These are phyloP conservation scores for Dendryphion nanum DNA, from an alignment of 2,329 filamentous ascomycete genomes.

Conservation along the genomic window DNA sequence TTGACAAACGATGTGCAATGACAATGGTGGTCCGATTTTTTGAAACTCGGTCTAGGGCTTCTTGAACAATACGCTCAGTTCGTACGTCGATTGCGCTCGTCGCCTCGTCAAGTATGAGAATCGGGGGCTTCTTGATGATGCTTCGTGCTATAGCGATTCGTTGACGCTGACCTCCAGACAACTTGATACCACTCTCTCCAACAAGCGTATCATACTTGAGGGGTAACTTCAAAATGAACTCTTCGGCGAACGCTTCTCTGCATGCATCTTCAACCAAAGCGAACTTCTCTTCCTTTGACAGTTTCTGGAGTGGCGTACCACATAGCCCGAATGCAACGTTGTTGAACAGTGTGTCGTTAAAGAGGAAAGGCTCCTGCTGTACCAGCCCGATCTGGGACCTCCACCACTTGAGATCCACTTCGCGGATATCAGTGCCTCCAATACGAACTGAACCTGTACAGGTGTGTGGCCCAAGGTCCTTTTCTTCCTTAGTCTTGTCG, in stretches of 20 bases:
- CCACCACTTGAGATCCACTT: slow-evolving; percentile 44
- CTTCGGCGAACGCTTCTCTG: slow-evolving; percentile 38
- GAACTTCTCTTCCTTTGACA: slow-evolving; percentile 55
- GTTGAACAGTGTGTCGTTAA: slow-evolving; percentile 41
- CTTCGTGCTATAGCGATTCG: slow-evolving; percentile 73
- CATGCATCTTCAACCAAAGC: slow-evolving; percentile 49
- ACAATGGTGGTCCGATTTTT: slow-evolving; percentile 69
- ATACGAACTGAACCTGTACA: slow-evolving; percentile 32
- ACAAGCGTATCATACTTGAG: slow-evolving; percentile 71
- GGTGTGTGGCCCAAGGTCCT: slow-evolving; percentile 24
- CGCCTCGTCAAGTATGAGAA: slow-evolving; percentile 74
- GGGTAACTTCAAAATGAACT: slow-evolving; percentile 37
- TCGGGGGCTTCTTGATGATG: slow-evolving; percentile 63
- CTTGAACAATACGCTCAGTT: slow-evolving; percentile 54
- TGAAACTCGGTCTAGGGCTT: slow-evolving; percentile 60
- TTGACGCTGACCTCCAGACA: slow-evolving; percentile 85
- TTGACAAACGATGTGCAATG: slow-evolving; percentile 74
- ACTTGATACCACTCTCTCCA: slow-evolving; percentile 73
- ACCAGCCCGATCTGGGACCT: slow-evolving; percentile 46
- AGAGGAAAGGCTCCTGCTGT: slow-evolving; percentile 42
- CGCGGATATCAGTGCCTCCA: slow-evolving; percentile 24
- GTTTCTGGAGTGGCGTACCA: slow-evolving; percentile 49
- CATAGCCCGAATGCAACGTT: slow-evolving; percentile 40
- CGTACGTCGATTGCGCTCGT: slow-evolving; percentile 64
- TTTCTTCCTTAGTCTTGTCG: slow-evolving; percentile 14